Base-by-base conservation (phyloP, 2,329 filamentous ascomycete genomes). In the Fusarium tjaetaba region DNA sequence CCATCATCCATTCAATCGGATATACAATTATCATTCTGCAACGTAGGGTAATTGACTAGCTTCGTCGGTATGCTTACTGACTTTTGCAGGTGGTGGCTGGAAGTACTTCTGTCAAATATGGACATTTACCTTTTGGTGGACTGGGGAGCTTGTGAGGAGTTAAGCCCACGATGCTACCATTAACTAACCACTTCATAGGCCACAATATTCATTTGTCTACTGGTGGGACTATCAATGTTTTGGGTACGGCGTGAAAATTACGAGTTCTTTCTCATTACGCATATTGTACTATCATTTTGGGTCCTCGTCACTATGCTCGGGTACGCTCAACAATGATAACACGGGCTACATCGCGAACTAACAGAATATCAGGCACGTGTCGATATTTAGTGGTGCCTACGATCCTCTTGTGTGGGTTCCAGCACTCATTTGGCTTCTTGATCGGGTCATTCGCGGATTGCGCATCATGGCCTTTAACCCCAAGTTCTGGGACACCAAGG, bases 1-100 rank as follows among this genome's bases (percentile, higher is more conserved):
- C 90, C 7, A 83, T 92, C 3, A 79, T 91, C 0, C 92, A 94
- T 76, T 91, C 90, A 0, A 64, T 91, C 7, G 86, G 87, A 1
- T 93, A 92, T 65, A 86, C 88, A 2, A 0, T 72, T 86, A 7
- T 80, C 85, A 68, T 68, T 14, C 30, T 68, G 3, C 48, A 68
- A 16, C 52, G 65, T 68, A 55, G 4, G 36, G 5, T 7, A 4
- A 5, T 2, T 7, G 3, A 2, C 0, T 1, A 5, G 24, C 80
- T 86, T 6, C 75, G 81, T 10, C 62, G 74, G 20, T 76, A 68
- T n/a, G 73, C 61, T 15, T 34, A 8, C 68, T 69, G 22, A 55
- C 38, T 46, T 4, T 26, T 59, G 52, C 43, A 84, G 84, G 80
- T 72, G 85, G 84, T 28, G 82, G 79, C 9, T 83, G 76, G 84